Base-by-base conservation (phyloP, 2,329 filamentous ascomycete genomes). In the Stagonosporopsis vannaccii region DNA sequence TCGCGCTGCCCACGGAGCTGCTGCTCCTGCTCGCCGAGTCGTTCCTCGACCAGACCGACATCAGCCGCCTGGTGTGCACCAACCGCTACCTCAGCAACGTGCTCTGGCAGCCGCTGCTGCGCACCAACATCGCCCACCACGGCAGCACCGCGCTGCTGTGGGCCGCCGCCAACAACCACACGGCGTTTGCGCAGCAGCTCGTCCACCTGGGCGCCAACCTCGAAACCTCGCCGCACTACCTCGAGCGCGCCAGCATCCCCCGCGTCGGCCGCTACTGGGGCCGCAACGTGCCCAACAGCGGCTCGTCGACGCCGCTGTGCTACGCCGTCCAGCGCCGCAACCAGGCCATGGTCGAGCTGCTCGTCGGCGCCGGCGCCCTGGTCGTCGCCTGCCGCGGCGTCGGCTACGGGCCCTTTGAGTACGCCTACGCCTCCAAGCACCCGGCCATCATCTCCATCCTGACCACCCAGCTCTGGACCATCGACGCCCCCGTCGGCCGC, bases 91-190 rank as follows among this genome's bases (percentile, higher is more conserved):
- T 57, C 30, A 51, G 54, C 48, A 51, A 57, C 43, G 43, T 57
- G 19, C 48, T 52, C 11, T 57, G 54, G 54, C 19, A 51, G 48
- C 54, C 54, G 30, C 43, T 57, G 37, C 43, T 57, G 23, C 48
- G 23, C 8, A 57, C 41, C 48, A 57, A 57, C 43, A 57, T 57
- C 32, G 42, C 47, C 12, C 37, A 52, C 54, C 54, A 57, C 54
- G 54, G 54, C 48, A 57, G 54, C 54, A 57, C 54, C 1, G 54
- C 54, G 7, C 54, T 57, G 19, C 54, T 57, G 17, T 57, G 54
- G 54, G 54, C 54, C 36, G 54, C 54, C 4, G 54, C 54, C n/a
- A 57, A 57, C 43, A 57, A 57, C 43, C 47, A 57, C 54, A 57
- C 39, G 30, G 22, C 20, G 19, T 44, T 57, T 9, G 54, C 54